A percentile compares a stretch with the other conserved stretches of the same genome.
Evolutionary conservation across 768 basidiomycete species (phyloP).

Genomic region (Tylopilus sp.): DNA sequence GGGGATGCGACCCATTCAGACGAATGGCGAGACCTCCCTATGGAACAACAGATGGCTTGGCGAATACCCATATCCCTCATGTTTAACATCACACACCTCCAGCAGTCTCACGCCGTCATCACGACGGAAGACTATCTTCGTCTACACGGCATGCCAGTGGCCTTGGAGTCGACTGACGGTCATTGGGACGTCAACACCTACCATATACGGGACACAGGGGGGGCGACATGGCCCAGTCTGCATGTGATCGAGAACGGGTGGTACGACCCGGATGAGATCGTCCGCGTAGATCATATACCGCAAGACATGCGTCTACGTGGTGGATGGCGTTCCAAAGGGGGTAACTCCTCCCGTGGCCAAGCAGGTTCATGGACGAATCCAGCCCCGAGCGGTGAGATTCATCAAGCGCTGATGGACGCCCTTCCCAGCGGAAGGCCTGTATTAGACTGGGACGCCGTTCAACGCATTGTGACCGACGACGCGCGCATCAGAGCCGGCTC

Average conservation of each 20-base stretch:
- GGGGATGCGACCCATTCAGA: conserved; percentile 37
- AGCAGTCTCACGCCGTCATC: conserved; percentile 34
- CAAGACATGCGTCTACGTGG: conserved; percentile 32
- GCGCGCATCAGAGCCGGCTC: conserved; percentile 18
- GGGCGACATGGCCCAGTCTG: conserved; percentile 21
- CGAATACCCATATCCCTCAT: conserved; percentile 35
- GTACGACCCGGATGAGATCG: conserved; percentile 34
- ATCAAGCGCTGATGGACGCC: conserved; percentile 16
- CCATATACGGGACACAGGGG: conserved; percentile 23
- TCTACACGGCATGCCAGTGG: conserved; percentile 34
- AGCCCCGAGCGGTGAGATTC: conserved; percentile 11
- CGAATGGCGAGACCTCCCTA: conserved; percentile 40
- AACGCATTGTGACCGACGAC: conserved; percentile 19
- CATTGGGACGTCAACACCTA: conserved; percentile 37
- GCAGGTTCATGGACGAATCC: conserved; percentile 20
- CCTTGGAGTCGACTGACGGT: conserved; percentile 36
- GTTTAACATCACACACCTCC: conserved; percentile 42
- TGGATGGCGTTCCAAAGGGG: conserved; percentile 21
- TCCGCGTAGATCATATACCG: conserved; percentile 38
- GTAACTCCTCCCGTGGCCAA: conserved; percentile 11
- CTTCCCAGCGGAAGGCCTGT: conserved; percentile 14
- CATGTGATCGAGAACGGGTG: conserved; percentile 35
- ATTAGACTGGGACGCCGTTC: conserved; percentile 25
- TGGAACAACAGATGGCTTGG: conserved; percentile 36
- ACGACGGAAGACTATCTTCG: conserved; percentile 42